Evolutionary conservation across 768 basidiomycete species (phyloP), one percentile per base, ranked within the genome.

Genomic region (Leccinellum luteum): DNA sequence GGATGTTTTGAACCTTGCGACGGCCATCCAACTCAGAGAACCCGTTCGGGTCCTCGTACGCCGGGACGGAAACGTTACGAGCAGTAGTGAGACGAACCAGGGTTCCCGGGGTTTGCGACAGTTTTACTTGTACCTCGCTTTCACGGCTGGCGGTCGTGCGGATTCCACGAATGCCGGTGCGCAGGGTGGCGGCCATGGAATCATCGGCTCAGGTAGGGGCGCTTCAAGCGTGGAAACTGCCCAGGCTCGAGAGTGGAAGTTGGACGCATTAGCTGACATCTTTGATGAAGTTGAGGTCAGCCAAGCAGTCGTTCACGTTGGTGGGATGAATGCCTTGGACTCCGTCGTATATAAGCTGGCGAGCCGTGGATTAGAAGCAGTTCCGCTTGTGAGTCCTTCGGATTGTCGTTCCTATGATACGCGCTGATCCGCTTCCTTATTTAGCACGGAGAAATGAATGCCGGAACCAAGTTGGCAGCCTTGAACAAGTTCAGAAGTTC

Each of bases 21-120:
- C 92, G 54, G 86, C 90, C 4, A 94, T 99, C 57, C 91, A 97
- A 67, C 83, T 99, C 12, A 86, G 90, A 52, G 97, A 99, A 71
- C 96, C 97, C 21, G 94, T 99, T 43, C 85, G 97, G 25, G 97
- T 99, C n/a, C 85, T 99, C 19, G 97, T 99, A 23, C 85, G 97
- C 52, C 82, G 96, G 17, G 91, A 94, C 63, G 92, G 91, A 41
- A 92, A 90, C 65, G 87, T 90, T 50, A 80, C 81, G 10, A 85
- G n/a, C n/a, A n/a, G 85, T 31, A 81, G 85, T 5, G 82, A 89
- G 41, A 85, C 86, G 32, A 80, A 75, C 43, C 87, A 89, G 71
- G 84, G 86, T 45, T 86, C 90, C 54, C 84, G 92, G 21, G 92
- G 92, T 21, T 77, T 98, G 32, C 89, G 95, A 54, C 96, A 98